These are phyloP conservation scores for Saccharomyces kudriavzevii DNA, from an alignment of 805 yeast species.

Conservation along the genomic window DNA sequence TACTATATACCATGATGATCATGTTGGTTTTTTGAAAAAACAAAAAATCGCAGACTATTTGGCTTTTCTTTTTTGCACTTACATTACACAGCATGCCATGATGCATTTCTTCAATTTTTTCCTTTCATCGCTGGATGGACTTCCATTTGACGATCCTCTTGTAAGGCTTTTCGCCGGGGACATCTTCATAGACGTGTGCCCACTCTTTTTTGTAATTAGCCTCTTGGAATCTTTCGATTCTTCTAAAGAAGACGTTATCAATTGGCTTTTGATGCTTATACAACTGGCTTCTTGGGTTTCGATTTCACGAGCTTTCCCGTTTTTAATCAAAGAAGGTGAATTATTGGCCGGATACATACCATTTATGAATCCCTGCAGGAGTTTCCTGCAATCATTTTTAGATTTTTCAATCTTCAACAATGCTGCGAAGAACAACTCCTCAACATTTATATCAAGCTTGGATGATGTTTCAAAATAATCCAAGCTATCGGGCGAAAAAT, in stretches of 20 bases:
- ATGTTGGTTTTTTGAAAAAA: no score
- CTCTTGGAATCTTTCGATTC: not conserved
- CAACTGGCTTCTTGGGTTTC: not conserved
- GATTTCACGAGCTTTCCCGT: not conserved
- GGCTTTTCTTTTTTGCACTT: not conserved
- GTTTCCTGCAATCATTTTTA: conserved; percentile 4
- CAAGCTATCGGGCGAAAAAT: conserved; percentile 6
- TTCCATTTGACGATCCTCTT: not conserved
- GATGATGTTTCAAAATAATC: conserved; percentile 21
- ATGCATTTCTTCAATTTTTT: not conserved
- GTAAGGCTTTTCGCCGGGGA: not conserved
- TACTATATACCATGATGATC: no score
- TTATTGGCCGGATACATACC: not conserved
- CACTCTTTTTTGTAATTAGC: not conserved
- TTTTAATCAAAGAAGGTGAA: not conserved
- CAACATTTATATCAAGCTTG: conserved; percentile 13
- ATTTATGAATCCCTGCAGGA: not conserved
- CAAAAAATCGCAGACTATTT: not conserved
- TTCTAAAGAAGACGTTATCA: not conserved
- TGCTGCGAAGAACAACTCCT: conserved; percentile 9
- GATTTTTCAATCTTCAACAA: conserved; percentile 10
- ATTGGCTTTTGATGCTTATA: not conserved
- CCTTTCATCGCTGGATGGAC: not conserved
- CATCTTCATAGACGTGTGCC: not conserved
- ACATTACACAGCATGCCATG: not conserved